A percentile compares a stretch with the other conserved stretches of the same genome.
Evolutionary conservation across 495 filamentous ascomycete genomes (phyloP).

Genomic region (Extremus antarcticus): DNA sequence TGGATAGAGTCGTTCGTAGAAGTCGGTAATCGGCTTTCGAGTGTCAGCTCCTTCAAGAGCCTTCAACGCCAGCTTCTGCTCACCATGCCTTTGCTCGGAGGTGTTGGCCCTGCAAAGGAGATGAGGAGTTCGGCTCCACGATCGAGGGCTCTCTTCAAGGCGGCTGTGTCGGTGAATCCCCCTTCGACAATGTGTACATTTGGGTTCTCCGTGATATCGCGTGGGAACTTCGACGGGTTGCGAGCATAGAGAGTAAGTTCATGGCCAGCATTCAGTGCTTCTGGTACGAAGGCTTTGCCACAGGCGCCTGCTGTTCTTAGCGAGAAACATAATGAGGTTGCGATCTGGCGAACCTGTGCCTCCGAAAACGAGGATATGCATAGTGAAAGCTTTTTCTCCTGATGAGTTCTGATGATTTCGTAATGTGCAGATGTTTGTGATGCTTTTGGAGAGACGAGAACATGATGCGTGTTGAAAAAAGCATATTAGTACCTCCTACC

Average conservation of each 20-base stretch:
- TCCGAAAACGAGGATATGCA: constrained; percentile 10
- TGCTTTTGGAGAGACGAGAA: no score
- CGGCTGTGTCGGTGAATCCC: background rate
- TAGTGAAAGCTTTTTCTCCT: no score
- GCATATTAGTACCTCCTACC: no score
- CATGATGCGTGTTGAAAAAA: no score
- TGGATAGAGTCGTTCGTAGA: constrained; percentile 2
- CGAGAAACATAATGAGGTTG: background rate
- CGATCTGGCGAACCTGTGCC: constrained; percentile 1
- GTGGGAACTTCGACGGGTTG: constrained; percentile 3
- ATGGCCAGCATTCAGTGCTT: constrained; percentile 3
- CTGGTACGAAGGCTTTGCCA: constrained; percentile 1
- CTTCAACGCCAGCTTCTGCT: background rate
- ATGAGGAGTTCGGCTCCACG: constrained; percentile 1
- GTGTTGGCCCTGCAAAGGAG: constrained; percentile 4
- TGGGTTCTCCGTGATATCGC: background rate
- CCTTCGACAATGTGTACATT: background rate
- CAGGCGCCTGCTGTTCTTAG: background rate
- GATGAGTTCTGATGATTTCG: no score
- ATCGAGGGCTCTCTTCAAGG: background rate
- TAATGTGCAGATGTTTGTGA: no score
- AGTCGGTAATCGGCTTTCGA: background rate
- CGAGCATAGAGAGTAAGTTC: constrained; percentile 5
- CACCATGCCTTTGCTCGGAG: constrained; percentile 1
- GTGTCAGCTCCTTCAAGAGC: background rate